Percentiles rank a stretch among this genome's conserved stretches.
These are phyloP conservation scores for Phaffia australis DNA, from an alignment of 768 basidiomycete genomes.

Conservation along the genomic window DNA sequence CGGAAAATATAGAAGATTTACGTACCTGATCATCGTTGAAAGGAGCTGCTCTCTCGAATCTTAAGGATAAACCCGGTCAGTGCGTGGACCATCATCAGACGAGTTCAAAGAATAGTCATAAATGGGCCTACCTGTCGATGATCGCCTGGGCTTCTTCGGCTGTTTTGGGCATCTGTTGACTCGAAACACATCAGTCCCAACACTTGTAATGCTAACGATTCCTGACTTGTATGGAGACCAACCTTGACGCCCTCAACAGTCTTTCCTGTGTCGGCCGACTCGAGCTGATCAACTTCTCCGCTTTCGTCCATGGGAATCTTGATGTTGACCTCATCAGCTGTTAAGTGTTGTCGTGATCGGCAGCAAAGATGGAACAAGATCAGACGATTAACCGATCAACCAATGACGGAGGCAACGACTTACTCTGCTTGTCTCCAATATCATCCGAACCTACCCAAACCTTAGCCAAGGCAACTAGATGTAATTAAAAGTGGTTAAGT, in stretches of 20 bases:
- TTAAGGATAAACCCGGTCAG: not conserved
- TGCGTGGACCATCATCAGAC: not conserved
- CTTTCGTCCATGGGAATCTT: constrained; percentile 21
- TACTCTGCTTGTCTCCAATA: constrained; percentile 10
- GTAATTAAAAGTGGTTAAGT: not conserved
- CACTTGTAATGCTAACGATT: too few relatives aligned
- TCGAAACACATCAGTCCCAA: constrained; percentile 49
- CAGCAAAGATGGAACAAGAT: too few relatives aligned
- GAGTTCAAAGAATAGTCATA: not conserved
- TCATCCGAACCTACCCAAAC: constrained; percentile 47
- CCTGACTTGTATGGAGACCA: too few relatives aligned
- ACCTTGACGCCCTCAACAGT: constrained; percentile 7
- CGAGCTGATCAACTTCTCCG: constrained; percentile 22
- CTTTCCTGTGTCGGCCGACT: constrained; percentile 12
- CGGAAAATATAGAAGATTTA: constrained; percentile 28
- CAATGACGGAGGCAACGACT: not conserved
- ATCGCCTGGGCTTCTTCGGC: constrained; percentile 59
- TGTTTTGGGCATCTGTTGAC: constrained; percentile 47
- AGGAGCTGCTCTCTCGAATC: constrained; percentile 58
- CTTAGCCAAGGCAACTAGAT: constrained; percentile 43
- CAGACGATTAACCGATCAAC: not conserved
- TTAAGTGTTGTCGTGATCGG: not conserved
- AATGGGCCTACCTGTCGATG: constrained; percentile 41
- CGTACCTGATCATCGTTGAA: constrained; percentile 30
- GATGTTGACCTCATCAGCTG: constrained; percentile 17